Conservation (phyloP, 2,329 filamentous ascomycete species). For the Rachicladosporium sp. region DNA sequence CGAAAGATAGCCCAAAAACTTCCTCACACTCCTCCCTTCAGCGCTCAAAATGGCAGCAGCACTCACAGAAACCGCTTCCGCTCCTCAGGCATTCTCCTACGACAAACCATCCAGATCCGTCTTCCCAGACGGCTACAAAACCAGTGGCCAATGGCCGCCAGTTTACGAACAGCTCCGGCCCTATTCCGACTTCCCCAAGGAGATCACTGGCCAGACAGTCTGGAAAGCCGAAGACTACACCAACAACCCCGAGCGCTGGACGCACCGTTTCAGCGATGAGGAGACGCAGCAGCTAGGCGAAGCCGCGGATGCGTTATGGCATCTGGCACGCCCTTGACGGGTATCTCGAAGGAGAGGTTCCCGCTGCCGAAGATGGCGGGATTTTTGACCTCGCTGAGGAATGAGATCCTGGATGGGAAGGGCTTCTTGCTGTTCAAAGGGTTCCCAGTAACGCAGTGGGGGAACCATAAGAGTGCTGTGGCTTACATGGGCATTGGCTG, state of each 20-base stretch:
- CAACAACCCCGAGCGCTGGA: constrained; percentile 55
- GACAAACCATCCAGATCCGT: constrained; percentile 30
- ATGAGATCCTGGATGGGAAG: constrained; percentile 67
- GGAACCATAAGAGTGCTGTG: constrained; percentile 64
- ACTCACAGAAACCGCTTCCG: constrained; percentile 8
- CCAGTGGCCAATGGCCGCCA: constrained; percentile 61
- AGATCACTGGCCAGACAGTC: constrained; percentile 59
- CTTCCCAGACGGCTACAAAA: constrained; percentile 55
- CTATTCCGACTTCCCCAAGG: constrained; percentile 57
- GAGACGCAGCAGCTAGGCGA: constrained; percentile 56
- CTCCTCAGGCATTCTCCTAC: constrained; percentile 12
- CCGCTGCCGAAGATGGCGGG: constrained; percentile 43
- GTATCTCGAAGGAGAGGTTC: constrained; percentile 55
- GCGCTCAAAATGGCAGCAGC: constrained; percentile 10
- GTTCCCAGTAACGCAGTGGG: constrained; percentile 66
- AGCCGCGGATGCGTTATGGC: constrained; percentile 58
- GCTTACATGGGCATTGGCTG: constrained; percentile 80
- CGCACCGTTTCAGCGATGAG: constrained; percentile 52
- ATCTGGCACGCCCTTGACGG: constrained; percentile 54
- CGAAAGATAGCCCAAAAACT: too few relatives aligned
- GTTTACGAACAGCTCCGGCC: constrained; percentile 52
- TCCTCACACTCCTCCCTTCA: neutral
- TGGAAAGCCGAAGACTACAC: constrained; percentile 58
- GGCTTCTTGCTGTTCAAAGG: constrained; percentile 85
- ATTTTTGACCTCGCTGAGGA: constrained; percentile 44